phyloP scores from a whole-genome alignment of 2,329 filamentous ascomycete species.

The Leptodontidium sp. region DNA sequence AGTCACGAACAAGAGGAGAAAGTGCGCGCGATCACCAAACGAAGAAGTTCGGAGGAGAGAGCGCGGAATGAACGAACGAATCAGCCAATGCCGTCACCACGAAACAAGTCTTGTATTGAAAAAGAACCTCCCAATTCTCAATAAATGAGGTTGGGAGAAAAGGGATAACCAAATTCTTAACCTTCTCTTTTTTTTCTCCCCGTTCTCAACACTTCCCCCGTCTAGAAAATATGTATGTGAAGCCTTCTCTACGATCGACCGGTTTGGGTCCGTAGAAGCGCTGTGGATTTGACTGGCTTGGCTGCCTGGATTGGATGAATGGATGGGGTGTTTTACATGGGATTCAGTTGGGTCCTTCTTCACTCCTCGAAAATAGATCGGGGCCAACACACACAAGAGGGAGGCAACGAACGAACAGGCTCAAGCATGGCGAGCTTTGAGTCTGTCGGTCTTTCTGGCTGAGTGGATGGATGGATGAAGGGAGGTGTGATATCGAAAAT shows the following conservation, averaged over 20 bases:
- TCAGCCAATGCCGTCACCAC: slow-evolving; percentile 27
- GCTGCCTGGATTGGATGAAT: slow-evolving; percentile 5
- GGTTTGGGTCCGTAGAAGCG: slow-evolving; percentile 29
- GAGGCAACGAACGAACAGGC: background rate
- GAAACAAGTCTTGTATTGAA: slow-evolving; percentile 34
- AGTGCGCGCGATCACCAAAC: background rate
- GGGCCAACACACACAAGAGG: background rate
- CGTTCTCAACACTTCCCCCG: background rate
- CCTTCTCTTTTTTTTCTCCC: background rate
- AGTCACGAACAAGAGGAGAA: slow-evolving; percentile 6
- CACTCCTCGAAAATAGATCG: background rate
- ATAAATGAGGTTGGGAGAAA: slow-evolving; percentile 22
- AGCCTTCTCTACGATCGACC: slow-evolving; percentile 28
- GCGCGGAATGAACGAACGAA: too few species aligned
- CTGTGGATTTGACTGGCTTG: slow-evolving; percentile 25
- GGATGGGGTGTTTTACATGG: background rate
- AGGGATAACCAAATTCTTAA: slow-evolving; percentile 1
- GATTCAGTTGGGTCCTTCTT: background rate
- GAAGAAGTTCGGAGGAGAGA: background rate
- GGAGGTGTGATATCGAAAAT: slow-evolving; percentile 5
- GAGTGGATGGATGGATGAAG: too few species aligned
- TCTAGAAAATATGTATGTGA: slow-evolving; percentile 23
- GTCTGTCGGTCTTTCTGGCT: background rate
- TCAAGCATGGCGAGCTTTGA: slow-evolving; percentile 13
- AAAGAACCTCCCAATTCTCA: slow-evolving; percentile 10